These are phyloP conservation scores for Pseudozyma hubeiensis DNA, from an alignment of 1,284 basidiomycete species.

Conservation along the genomic window DNA sequence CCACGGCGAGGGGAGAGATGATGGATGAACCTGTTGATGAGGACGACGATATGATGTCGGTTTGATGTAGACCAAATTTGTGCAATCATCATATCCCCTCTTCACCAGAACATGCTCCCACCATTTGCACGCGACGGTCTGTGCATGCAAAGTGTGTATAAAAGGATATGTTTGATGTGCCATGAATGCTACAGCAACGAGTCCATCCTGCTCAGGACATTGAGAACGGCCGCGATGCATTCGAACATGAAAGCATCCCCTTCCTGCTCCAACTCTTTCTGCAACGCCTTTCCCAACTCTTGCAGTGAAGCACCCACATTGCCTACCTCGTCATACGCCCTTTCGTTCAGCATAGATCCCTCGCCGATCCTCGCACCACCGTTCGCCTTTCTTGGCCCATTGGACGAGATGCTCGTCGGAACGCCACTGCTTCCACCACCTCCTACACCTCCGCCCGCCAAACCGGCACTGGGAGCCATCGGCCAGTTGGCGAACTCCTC, in stretches of 20 bases:
- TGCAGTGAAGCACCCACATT: slow-evolving; percentile 46
- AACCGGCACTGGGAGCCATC: slow-evolving; percentile 62
- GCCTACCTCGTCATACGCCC: slow-evolving; percentile 24
- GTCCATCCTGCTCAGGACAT: slow-evolving; percentile 62
- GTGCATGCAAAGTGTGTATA: too few species aligned
- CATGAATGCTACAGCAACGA: slow-evolving; percentile 36
- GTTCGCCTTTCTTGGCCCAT: slow-evolving; percentile 22
- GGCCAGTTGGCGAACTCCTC: slow-evolving; percentile 66
- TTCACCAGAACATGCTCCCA: too few species aligned
- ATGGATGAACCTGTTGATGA: slow-evolving; percentile 64
- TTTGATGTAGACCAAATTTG: slow-evolving; percentile 11
- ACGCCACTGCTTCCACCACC: slow-evolving; percentile 30
- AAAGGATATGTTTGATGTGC: neutral
- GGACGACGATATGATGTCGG: slow-evolving; percentile 58
- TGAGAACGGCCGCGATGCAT: slow-evolving; percentile 62
- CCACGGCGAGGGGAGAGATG: slow-evolving; percentile 72
- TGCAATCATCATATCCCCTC: too few species aligned
- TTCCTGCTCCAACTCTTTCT: slow-evolving; percentile 51
- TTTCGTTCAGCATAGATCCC: slow-evolving; percentile 35
- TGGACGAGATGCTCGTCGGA: slow-evolving; percentile 25
- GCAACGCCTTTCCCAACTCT: slow-evolving; percentile 58
- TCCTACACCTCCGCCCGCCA: slow-evolving; percentile 39
- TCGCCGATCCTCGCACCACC: slow-evolving; percentile 44
- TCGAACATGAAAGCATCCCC: slow-evolving; percentile 58
- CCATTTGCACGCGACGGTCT: neutral